Conservation (phyloP, 2,329 filamentous ascomycete genomes). For the Proliferodiscus dingleyae region DNA sequence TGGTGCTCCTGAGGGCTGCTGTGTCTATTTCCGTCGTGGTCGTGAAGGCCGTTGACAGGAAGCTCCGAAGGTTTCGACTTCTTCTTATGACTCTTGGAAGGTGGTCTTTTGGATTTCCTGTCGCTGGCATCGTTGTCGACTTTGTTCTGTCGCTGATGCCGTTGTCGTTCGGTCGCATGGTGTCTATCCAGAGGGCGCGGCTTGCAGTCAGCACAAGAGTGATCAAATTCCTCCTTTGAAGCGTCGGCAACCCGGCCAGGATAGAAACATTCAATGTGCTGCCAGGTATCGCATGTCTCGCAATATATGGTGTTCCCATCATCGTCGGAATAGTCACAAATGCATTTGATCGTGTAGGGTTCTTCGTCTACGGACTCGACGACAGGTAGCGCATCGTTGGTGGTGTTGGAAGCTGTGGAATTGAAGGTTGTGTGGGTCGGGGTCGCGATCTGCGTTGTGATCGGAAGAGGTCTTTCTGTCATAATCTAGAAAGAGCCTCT, state of each 20-base stretch:
- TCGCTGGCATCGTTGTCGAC: constrained; percentile 47
- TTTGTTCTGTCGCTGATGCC: constrained; percentile 52
- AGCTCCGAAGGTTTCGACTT: constrained; percentile 69
- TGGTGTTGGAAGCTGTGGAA: constrained; percentile 18
- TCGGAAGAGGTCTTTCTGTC: constrained; percentile 34
- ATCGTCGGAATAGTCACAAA: constrained; percentile 88
- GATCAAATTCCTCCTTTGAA: constrained; percentile 66
- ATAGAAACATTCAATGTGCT: constrained; percentile 97
- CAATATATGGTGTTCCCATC: constrained; percentile 97
- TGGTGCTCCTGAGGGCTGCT: constrained; percentile 40
- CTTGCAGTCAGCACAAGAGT: constrained; percentile 86
- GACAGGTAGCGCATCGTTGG: constrained; percentile 25
- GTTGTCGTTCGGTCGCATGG: constrained; percentile 69
- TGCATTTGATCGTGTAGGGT: constrained; percentile 95
- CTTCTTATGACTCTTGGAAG: constrained; percentile 82
- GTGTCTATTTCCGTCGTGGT: constrained; percentile 46
- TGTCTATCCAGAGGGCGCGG: constrained; percentile 70
- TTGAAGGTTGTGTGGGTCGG: constrained; percentile 24
- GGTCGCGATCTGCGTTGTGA: constrained; percentile 33
- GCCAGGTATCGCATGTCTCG: constrained; percentile 94
- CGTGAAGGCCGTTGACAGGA: constrained; percentile 62
- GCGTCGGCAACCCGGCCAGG: constrained; percentile 65
- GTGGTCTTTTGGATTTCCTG: constrained; percentile 68
- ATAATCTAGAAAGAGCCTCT: constrained; percentile 35
- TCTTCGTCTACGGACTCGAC: constrained; percentile 62